Evolutionary conservation across 495 filamentous ascomycete genomes (phyloP).

Genomic region (Aspergillus baeticus): DNA sequence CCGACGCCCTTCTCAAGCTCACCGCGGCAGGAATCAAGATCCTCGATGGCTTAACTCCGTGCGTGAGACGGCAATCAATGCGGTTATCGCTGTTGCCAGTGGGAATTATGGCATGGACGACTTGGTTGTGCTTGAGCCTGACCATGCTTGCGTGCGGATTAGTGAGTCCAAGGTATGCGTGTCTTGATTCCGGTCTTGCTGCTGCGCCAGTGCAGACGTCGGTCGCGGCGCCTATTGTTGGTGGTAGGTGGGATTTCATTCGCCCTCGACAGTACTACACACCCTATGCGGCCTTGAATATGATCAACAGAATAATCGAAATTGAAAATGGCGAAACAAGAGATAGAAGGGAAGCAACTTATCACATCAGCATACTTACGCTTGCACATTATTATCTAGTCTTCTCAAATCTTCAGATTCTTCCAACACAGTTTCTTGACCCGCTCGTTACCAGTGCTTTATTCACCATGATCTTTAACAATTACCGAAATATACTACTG

Average conservation of each 20-base stretch:
- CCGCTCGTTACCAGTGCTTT: too few relatives aligned
- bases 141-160: constrained; percentile 12
- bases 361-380: too few relatives aligned
- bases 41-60: constrained; percentile 5
- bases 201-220: not conserved
- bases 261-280: too few relatives aligned
- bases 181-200: constrained; percentile 4
- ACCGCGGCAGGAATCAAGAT: constrained; percentile 11
- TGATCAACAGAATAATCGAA: not conserved
- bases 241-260: not conserved
- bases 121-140: constrained; percentile 11
- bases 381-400: too few relatives aligned
- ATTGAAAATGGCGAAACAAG: too few relatives aligned
- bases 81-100: constrained; percentile 17
- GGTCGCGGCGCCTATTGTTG: not conserved
- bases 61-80: not conserved
- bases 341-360: too few relatives aligned
- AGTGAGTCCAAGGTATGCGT: constrained; percentile 11
- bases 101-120: constrained; percentile 18
- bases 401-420: too few relatives aligned
- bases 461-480: too few relatives aligned
- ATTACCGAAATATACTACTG: too few relatives aligned
- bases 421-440: too few relatives aligned
- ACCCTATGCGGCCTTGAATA: not conserved
- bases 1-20: constrained; percentile 14